Evolutionary conservation across 805 yeast genomes (phyloP).

Genomic region (Metschnikowia proteae): DNA sequence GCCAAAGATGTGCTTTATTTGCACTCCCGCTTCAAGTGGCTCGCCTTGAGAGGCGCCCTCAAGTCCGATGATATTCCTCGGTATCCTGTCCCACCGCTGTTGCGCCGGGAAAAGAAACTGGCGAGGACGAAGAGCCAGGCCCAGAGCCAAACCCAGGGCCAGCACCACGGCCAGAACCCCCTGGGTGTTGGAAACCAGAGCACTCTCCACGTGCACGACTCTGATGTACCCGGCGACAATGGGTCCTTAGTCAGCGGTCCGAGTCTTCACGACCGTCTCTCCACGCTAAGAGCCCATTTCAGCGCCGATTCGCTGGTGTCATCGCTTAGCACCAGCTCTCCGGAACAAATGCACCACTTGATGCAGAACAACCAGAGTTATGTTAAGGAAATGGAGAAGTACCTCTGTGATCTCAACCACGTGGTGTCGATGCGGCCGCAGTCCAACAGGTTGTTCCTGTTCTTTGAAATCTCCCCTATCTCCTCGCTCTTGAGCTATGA

Average conservation of each 20-base stretch:
- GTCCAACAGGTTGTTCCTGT: constrained; percentile 76
- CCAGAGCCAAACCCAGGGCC: neutral
- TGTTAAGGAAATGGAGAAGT: constrained; percentile 54
- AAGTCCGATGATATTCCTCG: constrained; percentile 43
- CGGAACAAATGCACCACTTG: constrained; percentile 29
- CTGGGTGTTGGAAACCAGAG: neutral
- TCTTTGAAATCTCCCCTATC: constrained; percentile 86
- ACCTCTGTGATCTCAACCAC: constrained; percentile 58
- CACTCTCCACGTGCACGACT: neutral
- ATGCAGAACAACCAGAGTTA: constrained; percentile 34
- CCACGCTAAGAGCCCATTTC: constrained; percentile 29
- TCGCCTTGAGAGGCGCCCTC: constrained; percentile 16
- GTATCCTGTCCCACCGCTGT: constrained; percentile 40
- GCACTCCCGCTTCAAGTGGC: constrained; percentile 62
- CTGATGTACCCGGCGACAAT: constrained; percentile 14
- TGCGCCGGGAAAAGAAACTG: constrained; percentile 12
- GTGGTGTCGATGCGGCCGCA: constrained; percentile 70
- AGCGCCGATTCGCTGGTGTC: constrained; percentile 24
- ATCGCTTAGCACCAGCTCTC: constrained; percentile 22
- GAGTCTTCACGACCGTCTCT: constrained; percentile 26
- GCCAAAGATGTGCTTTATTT: constrained; percentile 68
- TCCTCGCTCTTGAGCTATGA: constrained; percentile 82
- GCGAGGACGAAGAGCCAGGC: neutral
- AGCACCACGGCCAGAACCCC: neutral
- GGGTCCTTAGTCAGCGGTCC: constrained; percentile 19